Evolutionary conservation across 1,284 basidiomycete species (phyloP).

Genomic region (Afroboletus lepidellus): DNA sequence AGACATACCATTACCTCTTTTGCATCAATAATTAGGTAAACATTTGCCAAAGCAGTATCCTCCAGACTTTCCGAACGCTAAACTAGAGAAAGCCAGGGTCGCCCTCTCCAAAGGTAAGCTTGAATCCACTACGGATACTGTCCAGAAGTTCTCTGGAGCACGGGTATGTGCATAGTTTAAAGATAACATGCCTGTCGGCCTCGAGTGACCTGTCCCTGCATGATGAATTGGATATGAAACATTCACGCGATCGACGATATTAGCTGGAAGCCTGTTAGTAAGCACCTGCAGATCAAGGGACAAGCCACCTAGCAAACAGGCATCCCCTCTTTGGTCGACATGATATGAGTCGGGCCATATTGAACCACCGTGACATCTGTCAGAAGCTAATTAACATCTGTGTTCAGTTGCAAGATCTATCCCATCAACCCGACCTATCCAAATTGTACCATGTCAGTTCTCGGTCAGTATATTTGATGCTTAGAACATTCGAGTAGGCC

Average conservation of each 20-base stretch:
- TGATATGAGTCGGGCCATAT: conserved; percentile 60
- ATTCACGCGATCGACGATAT: conserved; percentile 42
- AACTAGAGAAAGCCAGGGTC: conserved; percentile 43
- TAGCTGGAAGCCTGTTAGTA: conserved; percentile 32
- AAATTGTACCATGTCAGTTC: conserved; percentile 14
- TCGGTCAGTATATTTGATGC: neutral
- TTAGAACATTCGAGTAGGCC: conserved; percentile 35
- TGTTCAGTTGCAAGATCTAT: conserved; percentile 56
- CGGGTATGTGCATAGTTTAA: conserved; percentile 28
- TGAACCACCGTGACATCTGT: conserved; percentile 65
- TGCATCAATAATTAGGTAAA: conserved; percentile 49
- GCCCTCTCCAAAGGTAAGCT: conserved; percentile 52
- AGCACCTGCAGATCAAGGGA: neutral
- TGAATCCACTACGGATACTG: conserved; percentile 61
- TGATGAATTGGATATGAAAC: conserved; percentile 29
- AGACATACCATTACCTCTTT: conserved; percentile 1
- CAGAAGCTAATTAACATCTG: conserved; percentile 29
- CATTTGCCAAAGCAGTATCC: conserved; percentile 45
- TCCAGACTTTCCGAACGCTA: conserved; percentile 36
- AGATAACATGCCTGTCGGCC: conserved; percentile 21
- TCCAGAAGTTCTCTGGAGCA: conserved; percentile 45
- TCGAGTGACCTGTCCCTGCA: conserved; percentile 12
- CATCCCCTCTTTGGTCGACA: conserved; percentile 47
- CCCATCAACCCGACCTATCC: conserved; percentile 53
- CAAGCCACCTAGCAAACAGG: conserved; percentile 36